Percentiles rank a stretch among this genome's conserved stretches.
phyloP scores from a whole-genome alignment of 805 yeast genomes.

The Zygosaccharomyces kombuchaensis region DNA sequence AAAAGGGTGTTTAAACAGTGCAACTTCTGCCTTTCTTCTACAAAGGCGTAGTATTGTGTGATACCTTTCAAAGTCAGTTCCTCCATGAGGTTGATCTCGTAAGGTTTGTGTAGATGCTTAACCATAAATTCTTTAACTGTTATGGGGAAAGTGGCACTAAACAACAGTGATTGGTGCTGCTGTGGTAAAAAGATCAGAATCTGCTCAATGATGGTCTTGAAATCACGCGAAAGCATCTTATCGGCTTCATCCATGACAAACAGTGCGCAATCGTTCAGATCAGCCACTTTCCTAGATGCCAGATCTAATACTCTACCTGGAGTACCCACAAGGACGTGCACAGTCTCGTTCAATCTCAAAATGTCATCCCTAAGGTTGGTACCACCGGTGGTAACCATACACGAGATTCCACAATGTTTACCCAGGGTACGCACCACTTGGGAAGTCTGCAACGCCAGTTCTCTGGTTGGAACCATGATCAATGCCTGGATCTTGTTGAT shows the following conservation, averaged over 20 bases:
- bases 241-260: conserved; percentile 99
- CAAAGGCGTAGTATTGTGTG: conserved; percentile 97
- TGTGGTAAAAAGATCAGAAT: conserved; percentile 76
- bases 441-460: conserved; percentile 93
- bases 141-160: conserved; percentile 94
- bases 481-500: conserved; percentile 82
- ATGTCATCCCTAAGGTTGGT: conserved; percentile 92
- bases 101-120: conserved; percentile 82
- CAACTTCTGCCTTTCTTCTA: conserved; percentile 91
- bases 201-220: conserved; percentile 81
- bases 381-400: conserved; percentile 99
- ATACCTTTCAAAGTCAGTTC: conserved; percentile 94
- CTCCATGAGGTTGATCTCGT: conserved; percentile 95
- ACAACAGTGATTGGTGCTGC: conserved; percentile 77
- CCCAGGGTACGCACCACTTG: conserved; percentile 96
- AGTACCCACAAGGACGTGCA: conserved; percentile 92
- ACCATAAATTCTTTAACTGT: conserved; percentile 92
- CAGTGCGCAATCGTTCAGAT: conserved; percentile 76
- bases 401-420: conserved; percentile 84
- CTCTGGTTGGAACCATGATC: conserved; percentile 95
- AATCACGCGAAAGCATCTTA: conserved; percentile 89
- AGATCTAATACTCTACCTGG: conserved; percentile 96
- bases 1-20: conserved; percentile 94
- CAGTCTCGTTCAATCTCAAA: conserved; percentile 85
- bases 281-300: conserved; percentile 83